Conservation (phyloP, 768 basidiomycete species). For the Suillus alpinus region DNA sequence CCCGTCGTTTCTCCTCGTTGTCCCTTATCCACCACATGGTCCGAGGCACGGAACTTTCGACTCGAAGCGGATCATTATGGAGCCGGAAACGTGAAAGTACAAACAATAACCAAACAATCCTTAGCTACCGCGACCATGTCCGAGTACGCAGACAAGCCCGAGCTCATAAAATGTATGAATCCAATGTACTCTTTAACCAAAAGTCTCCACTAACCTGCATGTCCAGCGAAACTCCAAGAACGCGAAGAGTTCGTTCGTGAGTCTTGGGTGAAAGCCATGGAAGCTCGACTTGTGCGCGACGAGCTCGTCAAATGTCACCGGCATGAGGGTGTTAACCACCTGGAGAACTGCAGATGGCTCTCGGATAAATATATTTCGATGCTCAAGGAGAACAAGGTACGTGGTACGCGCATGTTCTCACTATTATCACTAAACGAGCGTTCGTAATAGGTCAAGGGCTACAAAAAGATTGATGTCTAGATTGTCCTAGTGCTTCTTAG, state of each 20-base stretch:
- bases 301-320: conserved; percentile 89
- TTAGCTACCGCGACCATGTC: conserved; percentile 21
- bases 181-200: neutral
- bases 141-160: conserved; percentile 28
- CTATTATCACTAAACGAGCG: neutral
- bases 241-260: conserved; percentile 82
- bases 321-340: conserved; percentile 88
- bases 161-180: conserved; percentile 30
- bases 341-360: conserved; percentile 85
- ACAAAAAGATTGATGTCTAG: conserved; percentile 70
- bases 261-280: conserved; percentile 95
- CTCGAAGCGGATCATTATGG: neutral
- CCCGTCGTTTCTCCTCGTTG: neutral
- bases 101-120: conserved; percentile 5
- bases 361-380: conserved; percentile 79
- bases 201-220: neutral
- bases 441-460: conserved; percentile 71
- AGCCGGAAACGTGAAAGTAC: conserved; percentile 2
- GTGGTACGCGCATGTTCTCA: conserved; percentile 26
- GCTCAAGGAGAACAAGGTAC: conserved; percentile 77
- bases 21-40: neutral
- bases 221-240: conserved; percentile 58
- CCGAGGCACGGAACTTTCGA: neutral
- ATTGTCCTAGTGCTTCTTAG: neutral
- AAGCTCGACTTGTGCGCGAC: conserved; percentile 81